These are phyloP conservation scores for Russula lepida DNA, from an alignment of 768 basidiomycete genomes.

Conservation along the genomic window DNA sequence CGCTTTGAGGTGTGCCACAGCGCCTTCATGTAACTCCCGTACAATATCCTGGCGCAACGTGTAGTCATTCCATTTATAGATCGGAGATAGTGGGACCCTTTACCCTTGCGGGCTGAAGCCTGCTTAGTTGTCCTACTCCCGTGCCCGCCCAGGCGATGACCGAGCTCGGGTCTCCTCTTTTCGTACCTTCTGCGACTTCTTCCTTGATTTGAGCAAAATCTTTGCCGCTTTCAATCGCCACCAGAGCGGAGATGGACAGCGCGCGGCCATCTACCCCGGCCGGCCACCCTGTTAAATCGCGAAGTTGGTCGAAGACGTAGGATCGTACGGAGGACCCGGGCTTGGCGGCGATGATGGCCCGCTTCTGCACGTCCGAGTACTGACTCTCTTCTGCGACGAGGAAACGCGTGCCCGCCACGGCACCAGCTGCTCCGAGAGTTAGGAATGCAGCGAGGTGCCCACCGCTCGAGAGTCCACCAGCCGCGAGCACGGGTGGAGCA, in stretches of 20 bases:
- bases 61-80: not conserved
- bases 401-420: conserved; percentile 68
- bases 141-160: conserved; percentile 31
- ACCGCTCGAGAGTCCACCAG: conserved; percentile 65
- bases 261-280: conserved; percentile 34
- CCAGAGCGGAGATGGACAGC: conserved; percentile 31
- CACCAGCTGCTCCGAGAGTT: conserved; percentile 58
- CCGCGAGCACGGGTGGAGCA: conserved; percentile 54
- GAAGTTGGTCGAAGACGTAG: conserved; percentile 29
- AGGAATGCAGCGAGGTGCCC: conserved; percentile 58
- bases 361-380: conserved; percentile 30
- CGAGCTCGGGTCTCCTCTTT: conserved; percentile 24
- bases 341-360: conserved; percentile 26
- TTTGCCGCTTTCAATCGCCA: conserved; percentile 10
- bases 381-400: conserved; percentile 55
- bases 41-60: conserved; percentile 23
- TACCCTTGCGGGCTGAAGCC: conserved; percentile 27
- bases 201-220: conserved; percentile 8
- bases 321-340: conserved; percentile 27
- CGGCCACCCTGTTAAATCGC: conserved; percentile 29
- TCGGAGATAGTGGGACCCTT: not conserved
- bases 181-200: conserved; percentile 22
- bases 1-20: conserved; percentile 22
- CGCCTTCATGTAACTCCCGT: conserved; percentile 23
- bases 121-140: conserved; percentile 26